Evolutionary conservation across 352 stramenopile genomes (phyloP), one percentile per base, ranked within the genome.

Genomic region (Thraustochytrium striatum): DNA sequence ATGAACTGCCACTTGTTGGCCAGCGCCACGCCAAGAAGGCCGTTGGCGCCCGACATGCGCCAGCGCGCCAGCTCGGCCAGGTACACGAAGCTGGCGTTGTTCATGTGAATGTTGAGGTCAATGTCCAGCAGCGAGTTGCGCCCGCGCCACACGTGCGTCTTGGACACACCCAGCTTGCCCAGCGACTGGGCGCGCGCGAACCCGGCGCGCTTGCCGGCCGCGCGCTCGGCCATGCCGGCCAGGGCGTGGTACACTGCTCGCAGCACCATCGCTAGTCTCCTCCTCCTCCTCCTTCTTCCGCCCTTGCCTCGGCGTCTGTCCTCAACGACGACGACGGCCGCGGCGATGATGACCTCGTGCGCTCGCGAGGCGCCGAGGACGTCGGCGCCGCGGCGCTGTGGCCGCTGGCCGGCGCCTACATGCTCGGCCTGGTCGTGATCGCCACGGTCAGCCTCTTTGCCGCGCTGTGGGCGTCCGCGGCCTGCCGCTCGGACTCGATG

Each of bases 61-160:
- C 89, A 94, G 19, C 89, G 89, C 39, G 89, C 89, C 32, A 94
- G 88, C 81, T 94, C 89, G 85, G 90, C 92, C 79, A 84, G 88
- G 86, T 89, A 93, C 52, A 93, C 79, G 61, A 91, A 93, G 3
- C 87, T 87, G 2, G 89, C 83, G 78, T 94, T 94, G 86, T 94
- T 94, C 5, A 93, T 82, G 72, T 94, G 89, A 57, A 92, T n/a
- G 62, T 93, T 93, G 79, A 93, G 72, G 73, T 93, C 89, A 47
- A 88, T 90, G 82, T 94, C 89, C 21, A 93, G 81, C 25, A 93
- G 79, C 0, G 88, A 88, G 3, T 86, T 83, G 13, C 88, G 86
- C 8, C 84, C 87, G 35, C 84, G 87, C 87, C 88, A 93, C 33
- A 93, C 84, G 0, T 88, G 84, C 19, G 88, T 87, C 61, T 90